These are phyloP conservation scores for Quercus tomentella DNA, from an alignment of 331 rosid species.

Conservation along the genomic window DNA sequence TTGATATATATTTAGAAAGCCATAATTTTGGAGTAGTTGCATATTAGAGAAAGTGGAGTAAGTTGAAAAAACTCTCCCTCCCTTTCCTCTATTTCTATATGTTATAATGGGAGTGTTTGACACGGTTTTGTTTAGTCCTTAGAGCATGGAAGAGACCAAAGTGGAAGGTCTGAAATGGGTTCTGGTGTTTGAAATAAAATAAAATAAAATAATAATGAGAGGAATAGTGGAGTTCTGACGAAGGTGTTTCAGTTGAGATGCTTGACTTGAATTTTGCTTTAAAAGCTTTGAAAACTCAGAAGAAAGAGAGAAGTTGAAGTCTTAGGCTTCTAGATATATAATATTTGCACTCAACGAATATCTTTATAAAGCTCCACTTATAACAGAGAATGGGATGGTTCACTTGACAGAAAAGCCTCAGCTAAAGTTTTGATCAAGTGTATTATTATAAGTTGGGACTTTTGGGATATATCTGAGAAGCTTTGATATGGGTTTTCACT, in stretches of 20 bases:
- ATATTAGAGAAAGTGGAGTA: slow-evolving; percentile 19
- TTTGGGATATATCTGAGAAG: neutral
- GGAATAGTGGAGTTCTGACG: neutral
- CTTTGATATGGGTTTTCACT: neutral
- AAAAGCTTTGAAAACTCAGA: neutral
- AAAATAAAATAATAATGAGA: neutral
- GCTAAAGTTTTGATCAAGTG: neutral
- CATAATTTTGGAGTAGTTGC: slow-evolving; percentile 14
- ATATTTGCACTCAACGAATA: neutral
- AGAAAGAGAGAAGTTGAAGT: neutral
- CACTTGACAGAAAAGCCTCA: neutral
- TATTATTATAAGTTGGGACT: neutral
- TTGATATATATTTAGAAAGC: neutral
- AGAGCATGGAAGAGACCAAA: neutral
- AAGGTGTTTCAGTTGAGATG: slow-evolving; percentile 20
- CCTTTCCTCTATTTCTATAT: neutral
- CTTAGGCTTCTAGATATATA: neutral
- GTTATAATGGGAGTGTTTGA: slow-evolving; percentile 10
- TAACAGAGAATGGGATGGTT: neutral
- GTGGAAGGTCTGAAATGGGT: neutral
- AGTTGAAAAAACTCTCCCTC: slow-evolving; percentile 11
- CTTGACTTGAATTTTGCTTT: slow-evolving; percentile 5
- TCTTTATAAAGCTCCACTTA: neutral
- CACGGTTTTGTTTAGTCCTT: slow-evolving; percentile 17
- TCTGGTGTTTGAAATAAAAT: neutral